Conservation (phyloP, 768 basidiomycete genomes). For the Cytidiella melzeri region DNA sequence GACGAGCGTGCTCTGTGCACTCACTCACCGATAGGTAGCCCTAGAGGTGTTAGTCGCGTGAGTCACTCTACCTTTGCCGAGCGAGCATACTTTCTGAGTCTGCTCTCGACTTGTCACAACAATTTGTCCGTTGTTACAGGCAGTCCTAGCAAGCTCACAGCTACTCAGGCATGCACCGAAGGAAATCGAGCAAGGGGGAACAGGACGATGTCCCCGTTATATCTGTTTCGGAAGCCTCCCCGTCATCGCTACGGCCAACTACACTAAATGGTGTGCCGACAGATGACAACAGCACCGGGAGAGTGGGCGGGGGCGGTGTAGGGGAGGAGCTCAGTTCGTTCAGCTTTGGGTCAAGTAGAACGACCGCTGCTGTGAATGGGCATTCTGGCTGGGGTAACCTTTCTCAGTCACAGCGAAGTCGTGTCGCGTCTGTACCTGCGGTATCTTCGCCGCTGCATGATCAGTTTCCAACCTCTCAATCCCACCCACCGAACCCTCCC, state of each 20-base stretch:
- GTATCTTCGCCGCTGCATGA: constrained; percentile 10
- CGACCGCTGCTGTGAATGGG: background rate
- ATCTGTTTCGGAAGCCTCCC: background rate
- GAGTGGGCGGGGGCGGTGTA: background rate
- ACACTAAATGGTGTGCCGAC: background rate
- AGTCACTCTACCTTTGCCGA: no score
- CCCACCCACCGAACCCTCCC: constrained; percentile 18
- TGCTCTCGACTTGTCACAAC: no score
- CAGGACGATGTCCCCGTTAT: constrained; percentile 19
- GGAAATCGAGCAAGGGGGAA: constrained; percentile 33
- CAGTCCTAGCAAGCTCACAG: no score
- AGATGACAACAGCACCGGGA: background rate
- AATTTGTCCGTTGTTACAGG: no score
- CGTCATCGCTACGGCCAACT: background rate
- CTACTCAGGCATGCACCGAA: constrained; percentile 22
- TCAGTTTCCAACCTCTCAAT: constrained; percentile 16
- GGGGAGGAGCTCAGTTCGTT: background rate
- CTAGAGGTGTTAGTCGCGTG: no score
- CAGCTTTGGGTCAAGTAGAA: background rate
- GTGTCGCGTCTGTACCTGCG: constrained; percentile 22
- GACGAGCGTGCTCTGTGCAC: no score
- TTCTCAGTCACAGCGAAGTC: constrained; percentile 13
- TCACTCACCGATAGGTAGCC: no score
- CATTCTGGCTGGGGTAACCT: constrained; percentile 3
- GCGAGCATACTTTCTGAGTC: no score